Evolutionary conservation across 78 protist genomes (phyloP).

Genomic region (Cyanophora paradoxa): DNA sequence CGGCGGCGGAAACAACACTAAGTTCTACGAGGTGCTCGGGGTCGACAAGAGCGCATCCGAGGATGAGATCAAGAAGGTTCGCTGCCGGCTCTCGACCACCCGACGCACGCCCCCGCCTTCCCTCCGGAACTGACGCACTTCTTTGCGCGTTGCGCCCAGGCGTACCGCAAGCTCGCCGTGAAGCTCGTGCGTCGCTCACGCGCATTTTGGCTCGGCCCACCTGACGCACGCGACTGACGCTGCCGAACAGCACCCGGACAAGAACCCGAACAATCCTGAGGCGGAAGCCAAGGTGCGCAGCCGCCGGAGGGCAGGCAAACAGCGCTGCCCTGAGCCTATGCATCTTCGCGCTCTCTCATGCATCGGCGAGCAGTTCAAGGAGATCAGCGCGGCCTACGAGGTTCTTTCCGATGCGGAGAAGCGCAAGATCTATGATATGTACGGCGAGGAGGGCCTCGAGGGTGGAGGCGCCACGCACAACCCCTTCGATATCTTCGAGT

Average conservation of each 20-base stretch:
- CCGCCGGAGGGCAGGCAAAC: no score
- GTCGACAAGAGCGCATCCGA: not conserved
- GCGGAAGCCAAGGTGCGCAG: no score
- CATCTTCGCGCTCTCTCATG: no score
- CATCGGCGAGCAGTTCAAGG: constrained; percentile 81
- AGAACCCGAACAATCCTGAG: no score
- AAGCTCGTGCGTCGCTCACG: constrained; percentile 35
- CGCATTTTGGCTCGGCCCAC: not conserved
- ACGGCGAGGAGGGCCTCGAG: constrained; percentile 84
- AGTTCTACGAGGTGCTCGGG: constrained; percentile 17
- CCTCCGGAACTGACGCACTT: no score
- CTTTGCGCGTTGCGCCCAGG: no score
- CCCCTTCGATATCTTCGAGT: constrained; percentile 60
- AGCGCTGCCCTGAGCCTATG: no score
- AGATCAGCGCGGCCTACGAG: constrained; percentile 81
- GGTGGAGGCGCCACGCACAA: constrained; percentile 55
- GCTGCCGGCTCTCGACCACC: no score
- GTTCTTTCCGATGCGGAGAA: constrained; percentile 77
- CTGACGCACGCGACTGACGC: no score
- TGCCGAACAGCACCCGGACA: no score
- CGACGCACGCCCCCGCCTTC: no score
- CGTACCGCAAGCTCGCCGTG: constrained; percentile 80
- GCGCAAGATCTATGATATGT: constrained; percentile 78
- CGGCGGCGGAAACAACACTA: no score
- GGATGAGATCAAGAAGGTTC: constrained; percentile 16